Conservation (phyloP, 2,329 filamentous ascomycete species). For the Clonostachys byssicola region DNA sequence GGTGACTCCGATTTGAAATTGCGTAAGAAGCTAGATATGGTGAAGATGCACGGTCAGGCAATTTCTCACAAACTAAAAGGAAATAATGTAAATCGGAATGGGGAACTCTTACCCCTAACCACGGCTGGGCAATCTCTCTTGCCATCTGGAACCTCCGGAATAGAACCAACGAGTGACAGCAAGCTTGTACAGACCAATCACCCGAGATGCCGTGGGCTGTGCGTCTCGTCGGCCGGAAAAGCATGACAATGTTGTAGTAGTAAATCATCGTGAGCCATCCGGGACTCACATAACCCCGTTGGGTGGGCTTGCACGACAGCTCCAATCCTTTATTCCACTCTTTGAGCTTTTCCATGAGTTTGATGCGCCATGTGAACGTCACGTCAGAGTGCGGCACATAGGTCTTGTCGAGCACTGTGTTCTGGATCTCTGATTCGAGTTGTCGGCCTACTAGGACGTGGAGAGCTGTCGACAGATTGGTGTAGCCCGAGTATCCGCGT, state of each 20-base stretch:
- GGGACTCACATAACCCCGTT: constrained; percentile 1
- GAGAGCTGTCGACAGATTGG: not conserved
- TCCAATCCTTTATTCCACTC: not conserved
- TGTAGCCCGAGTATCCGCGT: not conserved
- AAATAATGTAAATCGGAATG: too few relatives aligned
- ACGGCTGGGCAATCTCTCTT: constrained; percentile 3
- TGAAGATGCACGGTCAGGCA: not conserved
- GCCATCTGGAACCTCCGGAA: constrained; percentile 4
- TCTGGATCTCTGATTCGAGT: not conserved
- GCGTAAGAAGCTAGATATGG: constrained; percentile 1
- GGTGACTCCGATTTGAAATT: constrained; percentile 5
- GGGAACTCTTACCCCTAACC: constrained; percentile 2
- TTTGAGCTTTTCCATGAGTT: not conserved
- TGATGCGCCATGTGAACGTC: not conserved
- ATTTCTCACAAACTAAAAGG: not conserved
- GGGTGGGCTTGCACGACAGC: not conserved
- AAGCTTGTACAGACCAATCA: constrained; percentile 3
- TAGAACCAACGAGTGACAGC: constrained; percentile 3
- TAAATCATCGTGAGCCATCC: constrained; percentile 5
- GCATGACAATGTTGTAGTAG: constrained; percentile 4
- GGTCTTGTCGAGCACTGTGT: not conserved
- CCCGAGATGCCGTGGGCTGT: constrained; percentile 1
- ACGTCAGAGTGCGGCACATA: not conserved
- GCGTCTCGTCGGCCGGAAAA: constrained; percentile 2
- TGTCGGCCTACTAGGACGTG: not conserved